Base-by-base conservation (phyloP, 2,329 filamentous ascomycete genomes). In the Zasmidium angulare region DNA sequence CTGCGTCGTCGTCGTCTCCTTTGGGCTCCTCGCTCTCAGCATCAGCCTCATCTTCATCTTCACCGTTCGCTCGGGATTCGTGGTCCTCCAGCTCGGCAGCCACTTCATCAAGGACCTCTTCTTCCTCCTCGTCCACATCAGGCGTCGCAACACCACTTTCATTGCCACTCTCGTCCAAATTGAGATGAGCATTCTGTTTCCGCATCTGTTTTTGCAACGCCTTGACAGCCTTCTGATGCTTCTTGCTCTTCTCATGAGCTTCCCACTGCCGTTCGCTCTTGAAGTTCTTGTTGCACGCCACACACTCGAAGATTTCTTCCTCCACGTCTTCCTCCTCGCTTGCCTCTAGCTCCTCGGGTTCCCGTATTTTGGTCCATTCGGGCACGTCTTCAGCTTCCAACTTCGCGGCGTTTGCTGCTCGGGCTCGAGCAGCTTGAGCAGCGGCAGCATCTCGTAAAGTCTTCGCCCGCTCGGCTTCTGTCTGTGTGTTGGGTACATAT, bases 191-290 rank as follows among this genome's bases (percentile, higher is more conserved):
- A 68, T 93, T 89, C 69, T 99, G 90, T 67, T 88, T 86, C 67
- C 83, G 85, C 92, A 99, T 96, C 72, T 95, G 88, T 69, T 85
- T 83, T 68, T 86, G 86, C 43, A 99, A 76, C 61, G 92, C 85
- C 66, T 93, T 88, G 6, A 97, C 83, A 1, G 91, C 89, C 72
- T 96, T 98, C 62, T 88, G 76, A 70, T 99, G 95, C 76, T 98
- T 99, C 75, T 96, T 99, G 80, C 93, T 98, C 77, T 89, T 91
- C 77, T 97, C 93, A 69, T 99, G 95, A 2, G 89, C 88, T 69
- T 96, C 87, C 63, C 89, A 92, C 71, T 98, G 93, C 65, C 91
- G 92, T 72, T 96, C 90, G 69, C 93, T 98, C 76, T 97, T 90
- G 74, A 93, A 95, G 0, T 71, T 81, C 73, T 88, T 88, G 61